phyloP scores from a whole-genome alignment of 2,329 filamentous ascomycete genomes.

The Orbilia javanica region DNA sequence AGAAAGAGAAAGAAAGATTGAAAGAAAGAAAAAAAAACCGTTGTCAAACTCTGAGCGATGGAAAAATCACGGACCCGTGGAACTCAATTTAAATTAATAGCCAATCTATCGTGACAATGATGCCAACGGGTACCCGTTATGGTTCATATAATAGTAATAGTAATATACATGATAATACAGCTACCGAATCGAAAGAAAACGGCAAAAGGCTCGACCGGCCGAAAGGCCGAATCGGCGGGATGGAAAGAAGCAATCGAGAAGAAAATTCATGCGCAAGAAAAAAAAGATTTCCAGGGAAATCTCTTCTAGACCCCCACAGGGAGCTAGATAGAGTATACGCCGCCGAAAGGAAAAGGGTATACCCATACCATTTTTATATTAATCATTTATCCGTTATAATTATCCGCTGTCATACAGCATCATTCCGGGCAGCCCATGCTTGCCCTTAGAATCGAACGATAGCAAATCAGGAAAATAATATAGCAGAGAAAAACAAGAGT shows the following conservation, averaged over 20 bases:
- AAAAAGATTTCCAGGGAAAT: not conserved
- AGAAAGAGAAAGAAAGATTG: not conserved
- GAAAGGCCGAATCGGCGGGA: not conserved
- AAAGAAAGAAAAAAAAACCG: not conserved
- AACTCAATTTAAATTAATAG: not conserved
- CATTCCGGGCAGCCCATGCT: not conserved
- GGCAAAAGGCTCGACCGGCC: not conserved
- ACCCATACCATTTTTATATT: conserved; percentile 2
- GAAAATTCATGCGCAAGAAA: not conserved
- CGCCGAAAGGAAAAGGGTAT: not conserved
- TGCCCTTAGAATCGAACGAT: not conserved
- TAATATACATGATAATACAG: conserved; percentile 47
- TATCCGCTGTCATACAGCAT: not conserved
- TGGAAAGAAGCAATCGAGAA: not conserved
- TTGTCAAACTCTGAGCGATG: not conserved
- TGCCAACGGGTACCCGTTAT: not conserved
- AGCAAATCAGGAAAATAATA: not conserved
- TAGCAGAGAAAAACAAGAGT: conserved; percentile 4
- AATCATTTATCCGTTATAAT: conserved; percentile 6
- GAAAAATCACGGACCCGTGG: not conserved
- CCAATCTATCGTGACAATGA: conserved; percentile 4
- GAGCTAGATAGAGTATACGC: not conserved
- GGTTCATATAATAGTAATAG: conserved; percentile 7
- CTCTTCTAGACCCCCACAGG: not conserved
- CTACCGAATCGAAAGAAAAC: conserved; percentile 28